Conservation (phyloP, 495 filamentous ascomycete species). For the Penicilliopsis zonata region DNA sequence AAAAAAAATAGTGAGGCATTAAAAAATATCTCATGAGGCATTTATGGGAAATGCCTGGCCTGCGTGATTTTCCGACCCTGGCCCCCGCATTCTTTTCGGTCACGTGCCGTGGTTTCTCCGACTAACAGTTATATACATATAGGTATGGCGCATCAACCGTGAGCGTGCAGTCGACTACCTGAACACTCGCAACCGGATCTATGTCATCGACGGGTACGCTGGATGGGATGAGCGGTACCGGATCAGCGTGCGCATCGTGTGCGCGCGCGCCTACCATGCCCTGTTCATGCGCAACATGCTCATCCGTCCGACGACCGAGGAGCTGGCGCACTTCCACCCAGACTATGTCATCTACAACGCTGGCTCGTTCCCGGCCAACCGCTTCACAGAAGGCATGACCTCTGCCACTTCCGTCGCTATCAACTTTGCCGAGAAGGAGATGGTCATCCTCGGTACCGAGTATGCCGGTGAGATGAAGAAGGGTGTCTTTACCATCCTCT, state of each 20-base stretch:
- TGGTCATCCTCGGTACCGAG: slow-evolving; percentile 98
- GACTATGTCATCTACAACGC: slow-evolving; percentile 99
- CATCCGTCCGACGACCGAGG: slow-evolving; percentile 79
- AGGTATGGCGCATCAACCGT: slow-evolving; percentile 99
- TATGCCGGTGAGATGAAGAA: slow-evolving; percentile 99
- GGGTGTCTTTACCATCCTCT: slow-evolving; percentile 97
- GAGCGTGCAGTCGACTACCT: slow-evolving; percentile 98
- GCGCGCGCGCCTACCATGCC: slow-evolving; percentile 97
- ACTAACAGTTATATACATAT: too few species aligned
- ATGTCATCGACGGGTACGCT: slow-evolving; percentile 93
- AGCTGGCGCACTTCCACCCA: slow-evolving; percentile 93
- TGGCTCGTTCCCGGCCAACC: slow-evolving; percentile 95
- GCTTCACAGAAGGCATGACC: slow-evolving; percentile 97
- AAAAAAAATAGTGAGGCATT: too few species aligned
- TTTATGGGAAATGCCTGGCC: too few species aligned
- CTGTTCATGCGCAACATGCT: slow-evolving; percentile 99
- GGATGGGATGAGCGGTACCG: slow-evolving; percentile 98
- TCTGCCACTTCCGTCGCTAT: slow-evolving; percentile 80
- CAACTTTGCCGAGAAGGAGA: slow-evolving; percentile 83
- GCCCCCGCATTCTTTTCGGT: too few species aligned
- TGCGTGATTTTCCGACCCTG: too few species aligned
- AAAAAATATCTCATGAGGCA: too few species aligned
- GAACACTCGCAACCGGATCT: slow-evolving; percentile 97
- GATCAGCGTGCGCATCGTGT: slow-evolving; percentile 95
- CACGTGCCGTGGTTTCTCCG: slow-evolving; percentile 28